A percentile compares a stretch with the other conserved stretches of the same genome.
Evolutionary conservation across 2,329 filamentous ascomycete genomes (phyloP).

Genomic region (Ciborinia camelliae): DNA sequence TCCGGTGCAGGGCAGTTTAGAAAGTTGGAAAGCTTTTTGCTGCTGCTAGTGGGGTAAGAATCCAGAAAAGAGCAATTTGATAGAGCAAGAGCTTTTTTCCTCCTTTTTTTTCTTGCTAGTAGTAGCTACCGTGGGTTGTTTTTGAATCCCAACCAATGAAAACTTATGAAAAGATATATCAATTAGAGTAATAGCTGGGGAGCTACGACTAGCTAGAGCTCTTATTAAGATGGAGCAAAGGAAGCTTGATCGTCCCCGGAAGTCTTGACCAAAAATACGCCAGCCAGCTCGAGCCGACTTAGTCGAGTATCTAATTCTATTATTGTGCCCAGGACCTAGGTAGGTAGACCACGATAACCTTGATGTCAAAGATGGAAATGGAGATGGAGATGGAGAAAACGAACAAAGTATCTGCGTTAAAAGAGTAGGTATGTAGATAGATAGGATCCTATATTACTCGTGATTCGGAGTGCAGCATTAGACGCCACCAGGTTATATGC

Average conservation of each 20-base stretch:
- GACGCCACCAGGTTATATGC: too few relatives aligned
- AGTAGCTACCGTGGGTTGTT: too few relatives aligned
- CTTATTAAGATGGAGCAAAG: too few relatives aligned
- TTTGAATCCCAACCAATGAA: neutral
- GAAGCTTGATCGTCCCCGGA: too few relatives aligned
- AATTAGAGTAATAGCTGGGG: neutral
- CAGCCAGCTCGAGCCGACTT: too few relatives aligned
- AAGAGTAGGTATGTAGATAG: too few relatives aligned
- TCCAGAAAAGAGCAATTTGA: slow-evolving; percentile 4
- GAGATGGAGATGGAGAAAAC: too few relatives aligned
- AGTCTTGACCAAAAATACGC: too few relatives aligned
- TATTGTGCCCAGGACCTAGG: too few relatives aligned
- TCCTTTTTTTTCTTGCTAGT: neutral
- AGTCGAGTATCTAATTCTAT: neutral
- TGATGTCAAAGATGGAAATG: too few relatives aligned
- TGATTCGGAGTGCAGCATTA: neutral
- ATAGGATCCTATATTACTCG: neutral
- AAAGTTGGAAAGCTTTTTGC: neutral
- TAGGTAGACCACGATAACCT: neutral
- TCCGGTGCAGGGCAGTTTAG: neutral
- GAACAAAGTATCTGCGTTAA: neutral
- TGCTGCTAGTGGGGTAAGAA: slow-evolving; percentile 11
- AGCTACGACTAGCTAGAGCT: too few relatives aligned
- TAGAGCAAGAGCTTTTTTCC: slow-evolving; percentile 9
- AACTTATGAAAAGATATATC: neutral